Evolutionary conservation across 371 early-diverging fungal genomes (phyloP), one percentile per base, ranked within the genome.

Genomic region (Coemansia sp.): DNA sequence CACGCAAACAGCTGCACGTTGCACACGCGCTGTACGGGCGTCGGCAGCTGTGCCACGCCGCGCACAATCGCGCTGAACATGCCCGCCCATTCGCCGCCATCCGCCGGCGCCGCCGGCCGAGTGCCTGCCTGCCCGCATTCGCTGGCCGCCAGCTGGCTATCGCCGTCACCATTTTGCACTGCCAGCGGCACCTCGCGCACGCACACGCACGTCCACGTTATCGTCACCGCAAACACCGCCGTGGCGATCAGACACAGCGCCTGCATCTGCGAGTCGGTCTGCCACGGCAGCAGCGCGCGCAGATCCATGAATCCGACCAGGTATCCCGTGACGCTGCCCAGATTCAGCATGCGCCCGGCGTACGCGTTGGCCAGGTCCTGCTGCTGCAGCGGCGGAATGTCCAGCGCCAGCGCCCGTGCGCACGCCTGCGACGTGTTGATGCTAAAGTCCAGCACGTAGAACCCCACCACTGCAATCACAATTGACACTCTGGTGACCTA

Each of bases 1-100:
- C 96, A 97, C 5, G 93, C 86, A 80, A 91, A 93, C 52, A 96
- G 88, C 67, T 96, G 98, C 4, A 92, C 90, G 60, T 90, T 89
- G 78, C 95, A 96, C 10, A 96, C 81, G 9, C 82, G 77, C 64
- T 87, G 88, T 37, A 95, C 84, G 0, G 90, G 84, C 36, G 66
- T 70, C 1, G 97, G 95, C 48, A 95, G 77, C 39, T 79, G 57
- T 62, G 82, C 34, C 29, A 77, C 43, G 37, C 74, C 74, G 5
- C 57, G 60, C 38, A 56, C 10, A 18, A 74, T 70, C 2, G 55
- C 49, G 10, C 38, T 36, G 6, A 61, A n/a, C 74, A 70, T 61
- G 37, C 24, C 51, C 32, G 43, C 7, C 74, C 74, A 74, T 39
- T 61, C 58, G 55, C 55, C 10, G 29, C 18, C 16, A 6, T 10